Evolutionary conservation across 768 basidiomycete genomes (phyloP).

Genomic region (Amanita brunnescens): DNA sequence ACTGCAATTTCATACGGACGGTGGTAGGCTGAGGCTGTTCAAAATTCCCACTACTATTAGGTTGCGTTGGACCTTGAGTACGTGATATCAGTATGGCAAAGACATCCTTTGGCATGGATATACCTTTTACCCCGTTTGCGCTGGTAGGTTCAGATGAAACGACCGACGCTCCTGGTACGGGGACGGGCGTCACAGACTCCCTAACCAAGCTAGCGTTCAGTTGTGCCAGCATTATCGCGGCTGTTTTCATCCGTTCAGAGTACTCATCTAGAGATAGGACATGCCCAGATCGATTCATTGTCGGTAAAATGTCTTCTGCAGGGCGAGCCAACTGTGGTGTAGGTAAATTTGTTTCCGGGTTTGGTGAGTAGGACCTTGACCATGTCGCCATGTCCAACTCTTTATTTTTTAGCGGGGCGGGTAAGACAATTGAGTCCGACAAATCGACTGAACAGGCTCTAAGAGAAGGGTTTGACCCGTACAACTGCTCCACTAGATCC

Average conservation of each 20-base stretch:
- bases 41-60: conserved; percentile 9
- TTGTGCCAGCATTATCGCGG: conserved; percentile 97
- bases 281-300: conserved; percentile 10
- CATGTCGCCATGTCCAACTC: conserved; percentile 82
- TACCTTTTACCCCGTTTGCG: conserved; percentile 15
- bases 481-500: conserved; percentile 94
- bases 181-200: conserved; percentile 32
- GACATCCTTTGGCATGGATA: conserved; percentile 44
- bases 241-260: conserved; percentile 96
- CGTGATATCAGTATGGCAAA: conserved; percentile 26
- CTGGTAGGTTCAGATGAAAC: conserved; percentile 10
- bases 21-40: conserved; percentile 22
- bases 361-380: conserved; percentile 49
- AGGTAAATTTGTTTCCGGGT: conserved; percentile 12
- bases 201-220: conserved; percentile 73
- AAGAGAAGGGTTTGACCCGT: conserved; percentile 69
- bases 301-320: neutral
- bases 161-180: conserved; percentile 7
- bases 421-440: conserved; percentile 77
- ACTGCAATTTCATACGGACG: conserved; percentile 65
- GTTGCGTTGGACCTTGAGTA: conserved; percentile 12
- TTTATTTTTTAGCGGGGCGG: conserved; percentile 77
- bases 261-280: conserved; percentile 89
- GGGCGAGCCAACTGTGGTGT: conserved; percentile 8
- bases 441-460: conserved; percentile 66